Percentiles rank a stretch among this genome's conserved stretches.
phyloP scores from a whole-genome alignment of 2,329 filamentous ascomycete genomes.

The Neonectria hederae region DNA sequence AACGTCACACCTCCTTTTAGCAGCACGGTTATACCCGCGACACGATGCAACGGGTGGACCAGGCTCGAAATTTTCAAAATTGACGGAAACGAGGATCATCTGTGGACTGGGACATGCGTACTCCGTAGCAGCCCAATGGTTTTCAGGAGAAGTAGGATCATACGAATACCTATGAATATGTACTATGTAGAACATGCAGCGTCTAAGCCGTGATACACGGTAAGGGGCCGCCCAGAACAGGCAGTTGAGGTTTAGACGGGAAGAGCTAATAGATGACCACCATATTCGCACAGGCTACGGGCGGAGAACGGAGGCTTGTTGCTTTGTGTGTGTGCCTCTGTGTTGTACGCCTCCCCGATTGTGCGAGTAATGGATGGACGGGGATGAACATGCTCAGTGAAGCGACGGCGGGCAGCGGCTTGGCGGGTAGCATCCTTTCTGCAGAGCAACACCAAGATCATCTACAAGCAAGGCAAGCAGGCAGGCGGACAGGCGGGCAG shows the following conservation, averaged over 20 bases:
- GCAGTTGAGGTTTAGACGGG: conserved; percentile 29
- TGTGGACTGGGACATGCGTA: conserved; percentile 29
- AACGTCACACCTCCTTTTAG: conserved; percentile 40
- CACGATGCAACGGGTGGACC: conserved; percentile 28
- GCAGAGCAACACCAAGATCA: conserved; percentile 14
- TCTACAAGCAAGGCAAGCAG: conserved; percentile 26
- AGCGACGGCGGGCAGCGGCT: neutral
- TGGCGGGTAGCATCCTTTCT: conserved; percentile 12
- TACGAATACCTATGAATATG: neutral
- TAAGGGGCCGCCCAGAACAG: conserved; percentile 27
- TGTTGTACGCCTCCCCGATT: conserved; percentile 3
- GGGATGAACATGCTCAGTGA: conserved; percentile 3
- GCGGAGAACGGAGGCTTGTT: conserved; percentile 20
- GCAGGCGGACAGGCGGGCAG: conserved; percentile 22
- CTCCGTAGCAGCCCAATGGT: conserved; percentile 18
- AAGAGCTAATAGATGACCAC: conserved; percentile 27
- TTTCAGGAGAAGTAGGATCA: conserved; percentile 20
- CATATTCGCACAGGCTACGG: conserved; percentile 9
- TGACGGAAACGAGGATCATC: conserved; percentile 37
- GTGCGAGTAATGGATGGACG: conserved; percentile 21
- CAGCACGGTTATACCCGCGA: conserved; percentile 36
- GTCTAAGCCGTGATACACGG: conserved; percentile 18
- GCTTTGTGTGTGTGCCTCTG: conserved; percentile 13
- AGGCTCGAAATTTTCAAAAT: conserved; percentile 6
- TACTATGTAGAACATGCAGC: neutral